Evolutionary conservation across 2,329 filamentous ascomycete genomes (phyloP).

Genomic region (Coniochaeta sp.): DNA sequence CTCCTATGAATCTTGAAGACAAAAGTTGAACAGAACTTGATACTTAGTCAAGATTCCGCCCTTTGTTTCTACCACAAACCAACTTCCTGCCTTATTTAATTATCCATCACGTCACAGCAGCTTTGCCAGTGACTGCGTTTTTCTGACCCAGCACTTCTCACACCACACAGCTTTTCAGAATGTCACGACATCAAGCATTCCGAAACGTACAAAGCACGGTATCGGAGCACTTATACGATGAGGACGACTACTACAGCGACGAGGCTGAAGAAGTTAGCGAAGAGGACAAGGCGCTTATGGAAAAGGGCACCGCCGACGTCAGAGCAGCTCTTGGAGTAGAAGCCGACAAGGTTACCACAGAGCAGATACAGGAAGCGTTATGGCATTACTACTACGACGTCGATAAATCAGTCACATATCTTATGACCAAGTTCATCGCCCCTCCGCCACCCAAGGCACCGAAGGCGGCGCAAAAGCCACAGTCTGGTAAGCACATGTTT

Average conservation of each 20-base stretch:
- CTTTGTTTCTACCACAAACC: neutral
- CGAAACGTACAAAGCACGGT: slow-evolving; percentile 36
- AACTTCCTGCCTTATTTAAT: neutral
- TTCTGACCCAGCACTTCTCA: neutral
- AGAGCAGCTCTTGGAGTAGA: slow-evolving; percentile 55
- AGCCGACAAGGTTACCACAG: slow-evolving; percentile 45
- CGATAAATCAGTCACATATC: slow-evolving; percentile 73
- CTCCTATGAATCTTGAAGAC: too few relatives aligned
- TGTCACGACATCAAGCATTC: slow-evolving; percentile 40
- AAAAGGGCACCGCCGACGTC: slow-evolving; percentile 58
- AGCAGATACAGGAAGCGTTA: slow-evolving; percentile 78
- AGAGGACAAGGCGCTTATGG: slow-evolving; percentile 46
- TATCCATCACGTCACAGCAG: neutral
- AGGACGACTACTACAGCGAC: slow-evolving; percentile 18
- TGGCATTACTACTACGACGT: slow-evolving; percentile 98
- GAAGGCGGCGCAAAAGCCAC: slow-evolving; percentile 18
- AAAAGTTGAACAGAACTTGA: too few relatives aligned
- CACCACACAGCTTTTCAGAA: slow-evolving; percentile 13
- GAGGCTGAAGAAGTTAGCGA: slow-evolving; percentile 37
- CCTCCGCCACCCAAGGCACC: slow-evolving; percentile 30
- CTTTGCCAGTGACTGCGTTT: neutral
- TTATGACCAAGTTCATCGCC: slow-evolving; percentile 57
- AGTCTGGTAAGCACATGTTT: slow-evolving; percentile 6
- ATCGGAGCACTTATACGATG: slow-evolving; percentile 44
- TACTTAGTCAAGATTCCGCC: too few relatives aligned